Evolutionary conservation across 2,329 filamentous ascomycete genomes (phyloP), one percentile per base, ranked within the genome.

Genomic region (Plenodomus lindquistii): DNA sequence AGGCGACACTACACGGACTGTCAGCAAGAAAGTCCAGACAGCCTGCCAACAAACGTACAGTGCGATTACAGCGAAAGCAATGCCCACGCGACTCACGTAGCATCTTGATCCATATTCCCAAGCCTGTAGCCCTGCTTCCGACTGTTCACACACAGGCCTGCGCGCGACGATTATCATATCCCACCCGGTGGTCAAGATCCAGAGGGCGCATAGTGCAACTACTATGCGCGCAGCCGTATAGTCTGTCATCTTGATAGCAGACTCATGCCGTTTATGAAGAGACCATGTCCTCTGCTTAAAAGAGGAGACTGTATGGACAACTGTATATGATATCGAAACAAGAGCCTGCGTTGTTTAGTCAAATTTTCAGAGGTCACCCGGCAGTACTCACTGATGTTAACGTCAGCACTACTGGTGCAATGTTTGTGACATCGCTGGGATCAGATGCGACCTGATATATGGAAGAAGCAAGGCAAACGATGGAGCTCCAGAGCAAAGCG

Each of bases 181-280:
- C 72, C 72, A 74, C 6, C 72, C 72, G 2, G 59, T 59, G 2
- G 70, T 70, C 50, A 73, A 43, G 15, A 74, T 48, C 72, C 72
- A 75, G 6, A 73, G 48, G 13, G 67, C 55, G 44, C 66, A 71
- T 21, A 72, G 38, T 15, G 62, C 59, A 18, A 65, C 60, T 9
- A 62, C 64, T 27, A 70, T 39, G 5, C 70, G 69, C 10, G 69
- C 60, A 20, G 67, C 67, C 22, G 72, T 37, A 42, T 73, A 71
- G 5, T 59, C 63, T 1, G 65, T 65, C 37, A 65, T 67, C 37
- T 64, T 64, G n/a, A 63, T 48, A 4, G 59, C 56, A 10, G 58
- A 57, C 13, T 42, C 52, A 24, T 60, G 54, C 15, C 51, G 59
- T 43, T 54, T 47, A 48, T 66, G 61, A 41, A 65, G 59, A 35